phyloP scores from a whole-genome alignment of 495 filamentous ascomycete species.

The Polyplosphaeria fusca region DNA sequence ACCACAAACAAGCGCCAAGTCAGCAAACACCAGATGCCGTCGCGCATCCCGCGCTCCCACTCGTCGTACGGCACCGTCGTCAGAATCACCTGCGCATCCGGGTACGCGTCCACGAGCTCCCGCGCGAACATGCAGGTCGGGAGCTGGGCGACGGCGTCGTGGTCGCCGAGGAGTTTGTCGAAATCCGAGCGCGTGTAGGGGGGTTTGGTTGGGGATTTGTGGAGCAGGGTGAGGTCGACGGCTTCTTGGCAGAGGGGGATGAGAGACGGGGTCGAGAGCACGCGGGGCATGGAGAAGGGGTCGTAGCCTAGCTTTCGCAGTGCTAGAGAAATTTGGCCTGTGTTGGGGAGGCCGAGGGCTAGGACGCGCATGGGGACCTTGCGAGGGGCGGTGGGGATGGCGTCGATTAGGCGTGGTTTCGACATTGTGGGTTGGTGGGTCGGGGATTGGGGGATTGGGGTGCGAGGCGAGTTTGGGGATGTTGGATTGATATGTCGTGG shows the following conservation, averaged over 20 bases:
- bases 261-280: slow-evolving; percentile 1
- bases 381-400: slow-evolving; percentile 3
- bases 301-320: slow-evolving; percentile 28
- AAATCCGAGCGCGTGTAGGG: slow-evolving; percentile 41
- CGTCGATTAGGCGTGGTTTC: slow-evolving; percentile 5
- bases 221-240: slow-evolving; percentile 1
- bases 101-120: slow-evolving; percentile 48
- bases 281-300: slow-evolving; percentile 13
- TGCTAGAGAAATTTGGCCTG: slow-evolving; percentile 22
- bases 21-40: slow-evolving; percentile 5
- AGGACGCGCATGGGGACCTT: slow-evolving; percentile 27
- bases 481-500: neutral
- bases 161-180: slow-evolving; percentile 47
- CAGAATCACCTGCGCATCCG: slow-evolving; percentile 48
- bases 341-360: slow-evolving; percentile 23
- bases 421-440: neutral
- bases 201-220: slow-evolving; percentile 27
- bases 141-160: slow-evolving; percentile 45
- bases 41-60: slow-evolving; percentile 39
- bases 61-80: slow-evolving; percentile 43
- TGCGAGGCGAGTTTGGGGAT: neutral
- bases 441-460: neutral
- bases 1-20: slow-evolving; percentile 10
- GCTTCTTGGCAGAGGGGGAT: slow-evolving; percentile 16
- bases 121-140: slow-evolving; percentile 40